A percentile compares a stretch with the other conserved stretches of the same genome.
Conservation (phyloP, 2,329 filamentous ascomycete species). For the Cordyceps javanica region DNA sequence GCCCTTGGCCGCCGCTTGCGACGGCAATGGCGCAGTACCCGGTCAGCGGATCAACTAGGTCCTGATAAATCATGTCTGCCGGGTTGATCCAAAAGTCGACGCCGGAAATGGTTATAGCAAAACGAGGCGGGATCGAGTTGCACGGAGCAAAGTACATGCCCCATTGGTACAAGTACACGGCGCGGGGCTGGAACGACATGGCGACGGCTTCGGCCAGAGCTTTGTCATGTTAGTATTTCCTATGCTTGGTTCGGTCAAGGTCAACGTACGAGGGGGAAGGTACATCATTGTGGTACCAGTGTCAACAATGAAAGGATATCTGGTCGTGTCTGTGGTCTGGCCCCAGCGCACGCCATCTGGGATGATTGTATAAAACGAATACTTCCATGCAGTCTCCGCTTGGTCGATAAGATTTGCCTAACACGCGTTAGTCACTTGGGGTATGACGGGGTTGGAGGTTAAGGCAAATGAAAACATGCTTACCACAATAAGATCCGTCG, state of each 20-base stretch:
- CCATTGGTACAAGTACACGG: constrained; percentile 40
- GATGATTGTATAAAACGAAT: constrained; percentile 49
- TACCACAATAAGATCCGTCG: constrained; percentile 40
- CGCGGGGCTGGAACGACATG: constrained; percentile 38
- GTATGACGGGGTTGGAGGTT: not conserved
- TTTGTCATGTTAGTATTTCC: constrained; percentile 16
- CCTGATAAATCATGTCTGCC: constrained; percentile 40
- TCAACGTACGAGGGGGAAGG: constrained; percentile 39
- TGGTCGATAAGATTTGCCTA: constrained; percentile 39
- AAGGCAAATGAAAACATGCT: constrained; percentile 17
- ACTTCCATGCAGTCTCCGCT: constrained; percentile 34
- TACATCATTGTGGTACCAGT: constrained; percentile 47
- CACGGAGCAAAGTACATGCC: constrained; percentile 44
- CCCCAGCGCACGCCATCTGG: constrained; percentile 42
- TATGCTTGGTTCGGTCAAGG: not conserved
- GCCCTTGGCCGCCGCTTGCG: constrained; percentile 36
- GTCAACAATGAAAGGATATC: constrained; percentile 46
- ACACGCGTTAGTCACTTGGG: not conserved
- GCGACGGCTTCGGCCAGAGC: constrained; percentile 44
- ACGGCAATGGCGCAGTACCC: constrained; percentile 44
- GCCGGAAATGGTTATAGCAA: constrained; percentile 39
- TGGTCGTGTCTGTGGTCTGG: constrained; percentile 33
- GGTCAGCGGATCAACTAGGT: constrained; percentile 37
- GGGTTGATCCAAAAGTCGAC: constrained; percentile 42
- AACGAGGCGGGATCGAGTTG: constrained; percentile 37